Conservation (phyloP, 1,284 basidiomycete species). For the Moesziomyces sp. region DNA sequence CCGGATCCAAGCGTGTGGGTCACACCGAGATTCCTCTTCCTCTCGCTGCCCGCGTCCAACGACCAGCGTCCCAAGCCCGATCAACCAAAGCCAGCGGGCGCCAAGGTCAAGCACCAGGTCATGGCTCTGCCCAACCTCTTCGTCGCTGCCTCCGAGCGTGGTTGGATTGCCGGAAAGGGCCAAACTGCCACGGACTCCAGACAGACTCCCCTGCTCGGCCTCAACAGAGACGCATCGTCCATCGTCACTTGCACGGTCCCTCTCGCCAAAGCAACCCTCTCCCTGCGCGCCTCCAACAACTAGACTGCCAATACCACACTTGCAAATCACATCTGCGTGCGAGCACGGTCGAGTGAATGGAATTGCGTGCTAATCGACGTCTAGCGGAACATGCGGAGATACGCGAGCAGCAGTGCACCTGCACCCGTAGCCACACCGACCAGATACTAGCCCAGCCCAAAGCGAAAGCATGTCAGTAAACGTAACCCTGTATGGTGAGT, state of each 20-base stretch:
- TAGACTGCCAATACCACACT: background rate
- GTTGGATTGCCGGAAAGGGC: constrained; percentile 51
- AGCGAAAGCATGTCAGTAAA: background rate
- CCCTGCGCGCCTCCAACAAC: constrained; percentile 13
- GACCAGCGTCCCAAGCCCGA: constrained; percentile 19
- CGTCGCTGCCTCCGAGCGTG: constrained; percentile 47
- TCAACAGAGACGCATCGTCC: constrained; percentile 34
- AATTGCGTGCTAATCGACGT: background rate
- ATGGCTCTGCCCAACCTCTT: constrained; percentile 56
- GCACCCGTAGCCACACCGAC: constrained; percentile 78
- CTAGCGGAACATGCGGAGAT: constrained; percentile 72
- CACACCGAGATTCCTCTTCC: constrained; percentile 52
- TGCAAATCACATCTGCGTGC: background rate
- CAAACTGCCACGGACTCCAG: constrained; percentile 1
- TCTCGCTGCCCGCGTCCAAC: constrained; percentile 34
- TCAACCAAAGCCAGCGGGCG: background rate
- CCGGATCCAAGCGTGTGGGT: constrained; percentile 48
- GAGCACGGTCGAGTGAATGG: background rate
- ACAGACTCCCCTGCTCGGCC: constrained; percentile 12
- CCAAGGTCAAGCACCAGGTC: constrained; percentile 37
- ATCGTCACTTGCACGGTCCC: constrained; percentile 41
- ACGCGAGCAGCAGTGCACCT: constrained; percentile 86
- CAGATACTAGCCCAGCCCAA: constrained; percentile 44
- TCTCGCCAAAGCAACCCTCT: constrained; percentile 30
- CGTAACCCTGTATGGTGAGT: no score